Evolutionary conservation across 257 asterid species (phyloP).

Genomic region (Solanum medicagineum): DNA sequence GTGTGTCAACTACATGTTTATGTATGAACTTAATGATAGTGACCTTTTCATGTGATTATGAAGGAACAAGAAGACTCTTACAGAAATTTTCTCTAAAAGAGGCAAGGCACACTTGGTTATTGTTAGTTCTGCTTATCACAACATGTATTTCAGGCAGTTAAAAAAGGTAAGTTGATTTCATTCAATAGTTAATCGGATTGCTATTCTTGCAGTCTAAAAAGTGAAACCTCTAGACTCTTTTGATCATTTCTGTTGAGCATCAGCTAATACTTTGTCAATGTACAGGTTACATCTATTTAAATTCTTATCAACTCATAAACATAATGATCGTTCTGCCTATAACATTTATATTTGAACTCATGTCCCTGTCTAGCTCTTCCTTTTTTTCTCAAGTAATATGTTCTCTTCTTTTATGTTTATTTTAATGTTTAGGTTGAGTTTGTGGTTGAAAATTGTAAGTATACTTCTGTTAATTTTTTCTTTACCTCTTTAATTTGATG

Average conservation of each 20-base stretch:
- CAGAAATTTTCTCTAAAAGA: constrained; percentile 55
- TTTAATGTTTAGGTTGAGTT: neutral
- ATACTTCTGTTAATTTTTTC: neutral
- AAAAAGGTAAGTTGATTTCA: constrained; percentile 37
- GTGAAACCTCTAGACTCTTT: constrained; percentile 79
- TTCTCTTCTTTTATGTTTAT: neutral
- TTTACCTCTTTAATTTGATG: too few relatives aligned
- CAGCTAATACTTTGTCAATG: constrained; percentile 39
- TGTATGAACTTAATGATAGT: too few relatives aligned
- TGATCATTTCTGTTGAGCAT: constrained; percentile 63
- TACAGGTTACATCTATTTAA: too few relatives aligned
- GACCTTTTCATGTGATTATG: too few relatives aligned
- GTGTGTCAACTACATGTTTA: too few relatives aligned
- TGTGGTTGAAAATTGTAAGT: neutral
- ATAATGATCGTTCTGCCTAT: neutral
- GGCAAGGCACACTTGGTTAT: constrained; percentile 69
- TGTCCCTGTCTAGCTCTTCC: neutral
- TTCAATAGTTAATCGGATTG: neutral
- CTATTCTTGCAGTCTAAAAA: constrained; percentile 47
- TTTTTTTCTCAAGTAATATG: neutral
- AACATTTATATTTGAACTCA: neutral
- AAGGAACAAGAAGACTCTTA: constrained; percentile 46
- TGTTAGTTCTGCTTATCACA: constrained; percentile 53
- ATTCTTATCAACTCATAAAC: neutral
- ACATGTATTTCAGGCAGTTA: constrained; percentile 51